phyloP scores from a whole-genome alignment of 2,329 filamentous ascomycete genomes.

The Chalaropsis thielavioides region DNA sequence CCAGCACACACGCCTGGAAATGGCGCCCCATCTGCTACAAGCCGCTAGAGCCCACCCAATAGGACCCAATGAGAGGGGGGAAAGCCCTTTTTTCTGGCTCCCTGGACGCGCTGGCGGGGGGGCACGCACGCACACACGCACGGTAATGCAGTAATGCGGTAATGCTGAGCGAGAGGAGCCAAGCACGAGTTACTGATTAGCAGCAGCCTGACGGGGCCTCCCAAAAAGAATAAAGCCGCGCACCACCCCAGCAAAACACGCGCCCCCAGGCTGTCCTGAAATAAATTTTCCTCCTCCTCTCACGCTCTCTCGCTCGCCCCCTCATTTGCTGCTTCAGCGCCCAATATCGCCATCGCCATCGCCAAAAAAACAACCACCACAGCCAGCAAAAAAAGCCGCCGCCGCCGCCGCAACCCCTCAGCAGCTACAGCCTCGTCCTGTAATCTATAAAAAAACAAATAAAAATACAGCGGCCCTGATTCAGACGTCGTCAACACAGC shows the following conservation, averaged over 20 bases:
- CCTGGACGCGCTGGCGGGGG: too few species aligned
- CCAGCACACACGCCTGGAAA: background rate
- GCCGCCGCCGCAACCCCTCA: too few species aligned
- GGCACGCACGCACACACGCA: background rate
- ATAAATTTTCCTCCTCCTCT: constrained; percentile 15
- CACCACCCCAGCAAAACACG: constrained; percentile 16
- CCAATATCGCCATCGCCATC: constrained; percentile 9
- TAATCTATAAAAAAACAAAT: too few species aligned
- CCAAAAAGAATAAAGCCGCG: constrained; percentile 17
- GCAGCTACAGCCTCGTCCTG: too few species aligned
- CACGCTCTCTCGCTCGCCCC: constrained; percentile 9
- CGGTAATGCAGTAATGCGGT: background rate
- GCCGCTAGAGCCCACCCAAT: background rate
- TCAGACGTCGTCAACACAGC: background rate
- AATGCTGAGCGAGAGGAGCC: background rate
- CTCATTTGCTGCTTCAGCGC: constrained; percentile 10
- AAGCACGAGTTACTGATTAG: constrained; percentile 16
- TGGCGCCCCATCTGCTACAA: background rate
- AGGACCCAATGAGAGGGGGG: background rate
- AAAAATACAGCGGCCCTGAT: background rate
- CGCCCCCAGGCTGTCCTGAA: constrained; percentile 12
- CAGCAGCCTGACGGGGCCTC: constrained; percentile 13
- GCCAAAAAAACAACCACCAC: background rate
- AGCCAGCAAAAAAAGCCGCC: too few species aligned
- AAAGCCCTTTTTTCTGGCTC: background rate